A percentile compares a stretch with the other conserved stretches of the same genome.
These are phyloP conservation scores for Penicillium vulpinum DNA, from an alignment of 2,329 filamentous ascomycete genomes.

Conservation along the genomic window DNA sequence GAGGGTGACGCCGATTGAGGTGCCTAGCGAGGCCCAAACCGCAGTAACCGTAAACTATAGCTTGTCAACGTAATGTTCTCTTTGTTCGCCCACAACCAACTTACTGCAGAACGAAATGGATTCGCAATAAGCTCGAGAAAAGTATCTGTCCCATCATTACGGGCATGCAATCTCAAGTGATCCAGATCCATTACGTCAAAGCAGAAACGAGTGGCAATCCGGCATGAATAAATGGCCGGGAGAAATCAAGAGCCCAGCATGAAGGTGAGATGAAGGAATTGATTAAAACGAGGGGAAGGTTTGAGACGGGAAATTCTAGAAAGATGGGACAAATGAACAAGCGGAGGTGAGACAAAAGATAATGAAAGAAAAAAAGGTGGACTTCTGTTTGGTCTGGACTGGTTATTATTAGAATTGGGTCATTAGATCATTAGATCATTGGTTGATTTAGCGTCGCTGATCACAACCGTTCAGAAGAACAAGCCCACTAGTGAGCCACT, in stretches of 20 bases:
- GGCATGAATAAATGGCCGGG: constrained; percentile 18
- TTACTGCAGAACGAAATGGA: constrained; percentile 47
- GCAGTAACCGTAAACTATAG: constrained; percentile 59
- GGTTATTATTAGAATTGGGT: constrained; percentile 22
- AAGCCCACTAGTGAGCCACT: not conserved
- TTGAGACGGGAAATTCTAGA: constrained; percentile 5
- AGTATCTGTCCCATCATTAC: constrained; percentile 35
- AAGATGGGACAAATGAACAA: constrained; percentile 8
- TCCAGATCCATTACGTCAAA: constrained; percentile 29
- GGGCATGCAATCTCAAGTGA: constrained; percentile 24
- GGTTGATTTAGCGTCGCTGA: constrained; percentile 8
- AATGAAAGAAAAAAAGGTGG: constrained; percentile 24
- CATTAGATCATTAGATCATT: not conserved
- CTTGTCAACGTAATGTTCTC: constrained; percentile 10
- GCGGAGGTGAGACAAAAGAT: constrained; percentile 21
- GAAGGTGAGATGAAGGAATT: constrained; percentile 13
- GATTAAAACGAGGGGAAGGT: constrained; percentile 6
- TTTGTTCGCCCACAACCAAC: constrained; percentile 15
- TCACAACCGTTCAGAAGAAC: constrained; percentile 3
- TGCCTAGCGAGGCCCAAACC: constrained; percentile 75
- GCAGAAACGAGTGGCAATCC: constrained; percentile 17
- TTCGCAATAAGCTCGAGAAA: constrained; percentile 48
- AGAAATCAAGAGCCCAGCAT: constrained; percentile 17
- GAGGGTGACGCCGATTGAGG: constrained; percentile 73
- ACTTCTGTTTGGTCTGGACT: constrained; percentile 7